Evolutionary conservation across 768 basidiomycete species (phyloP).

Genomic region (Hebeloma cylindrosporum): DNA sequence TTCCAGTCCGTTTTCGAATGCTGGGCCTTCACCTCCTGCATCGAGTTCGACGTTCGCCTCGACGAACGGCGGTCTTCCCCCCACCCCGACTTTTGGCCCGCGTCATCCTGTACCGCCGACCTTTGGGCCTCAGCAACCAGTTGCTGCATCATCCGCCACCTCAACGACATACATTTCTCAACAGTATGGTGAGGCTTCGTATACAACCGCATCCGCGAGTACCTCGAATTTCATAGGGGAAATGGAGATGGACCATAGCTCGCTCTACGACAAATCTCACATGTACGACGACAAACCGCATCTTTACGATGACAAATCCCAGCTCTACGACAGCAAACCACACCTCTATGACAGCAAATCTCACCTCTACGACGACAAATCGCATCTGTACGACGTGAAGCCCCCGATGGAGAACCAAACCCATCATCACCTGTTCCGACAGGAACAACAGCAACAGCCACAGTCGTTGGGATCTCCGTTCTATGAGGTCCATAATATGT

Average conservation of each 20-base stretch:
- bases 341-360: conserved; percentile 8
- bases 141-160: conserved; percentile 10
- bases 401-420: conserved; percentile 22
- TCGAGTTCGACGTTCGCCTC: conserved; percentile 33
- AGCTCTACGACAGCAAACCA: conserved; percentile 33
- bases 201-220: no score
- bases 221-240: no score
- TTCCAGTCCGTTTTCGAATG: conserved; percentile 29
- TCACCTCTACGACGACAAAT: not conserved
- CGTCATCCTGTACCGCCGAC: conserved; percentile 28
- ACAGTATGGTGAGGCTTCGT: no score
- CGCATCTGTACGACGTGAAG: conserved; percentile 30
- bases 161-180: no score
- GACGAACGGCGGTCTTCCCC: conserved; percentile 21
- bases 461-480: conserved; percentile 3
- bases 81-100: conserved; percentile 29
- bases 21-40: conserved; percentile 21
- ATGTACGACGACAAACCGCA: conserved; percentile 23
- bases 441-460: conserved; percentile 19
- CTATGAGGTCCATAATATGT: conserved; percentile 12
- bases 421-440: conserved; percentile 19
- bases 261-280: conserved; percentile 26
- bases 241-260: conserved; percentile 18
- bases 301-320: no score
- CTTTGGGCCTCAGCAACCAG: conserved; percentile 19